Conservation (phyloP, 2,329 filamentous ascomycete species). For the Colletotrichum sidae region DNA sequence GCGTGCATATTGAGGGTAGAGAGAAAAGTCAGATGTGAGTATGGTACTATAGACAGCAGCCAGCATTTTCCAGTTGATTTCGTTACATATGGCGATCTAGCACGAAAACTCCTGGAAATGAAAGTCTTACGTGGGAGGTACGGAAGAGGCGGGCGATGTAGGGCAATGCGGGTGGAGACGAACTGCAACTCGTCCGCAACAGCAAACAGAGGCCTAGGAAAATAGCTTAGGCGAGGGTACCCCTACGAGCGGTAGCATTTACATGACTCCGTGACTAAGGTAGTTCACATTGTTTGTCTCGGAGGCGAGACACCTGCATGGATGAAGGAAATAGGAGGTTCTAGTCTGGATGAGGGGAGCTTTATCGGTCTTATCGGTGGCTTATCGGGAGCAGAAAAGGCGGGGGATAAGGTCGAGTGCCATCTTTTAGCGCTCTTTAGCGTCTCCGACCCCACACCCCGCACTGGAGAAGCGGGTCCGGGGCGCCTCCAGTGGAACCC, state of each 20-base stretch:
- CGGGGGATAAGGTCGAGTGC: conserved; percentile 21
- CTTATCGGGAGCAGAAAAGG: conserved; percentile 10
- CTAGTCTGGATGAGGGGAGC: background rate
- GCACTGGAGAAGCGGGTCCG: conserved; percentile 30
- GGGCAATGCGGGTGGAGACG: background rate
- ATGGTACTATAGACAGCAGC: background rate
- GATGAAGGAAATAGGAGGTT: background rate
- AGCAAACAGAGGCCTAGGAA: conserved; percentile 9
- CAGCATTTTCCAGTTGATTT: background rate
- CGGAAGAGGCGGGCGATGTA: conserved; percentile 25
- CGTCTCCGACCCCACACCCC: conserved; percentile 29
- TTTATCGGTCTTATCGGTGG: conserved; percentile 28
- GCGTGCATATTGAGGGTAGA: background rate
- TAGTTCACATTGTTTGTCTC: too few species aligned
- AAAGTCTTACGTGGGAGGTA: background rate
- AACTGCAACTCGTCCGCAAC: conserved; percentile 25
- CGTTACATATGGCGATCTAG: background rate
- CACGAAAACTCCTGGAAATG: background rate
- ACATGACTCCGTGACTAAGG: too few species aligned
- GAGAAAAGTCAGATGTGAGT: background rate
- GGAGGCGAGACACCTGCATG: background rate
- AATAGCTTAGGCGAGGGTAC: conserved; percentile 1
- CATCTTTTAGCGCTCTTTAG: conserved; percentile 14
- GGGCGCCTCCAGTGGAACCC: conserved; percentile 13
- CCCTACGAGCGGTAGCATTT: too few species aligned